phyloP scores from a whole-genome alignment of 108 stramenopile genomes.

The Ochromonas danica region DNA sequence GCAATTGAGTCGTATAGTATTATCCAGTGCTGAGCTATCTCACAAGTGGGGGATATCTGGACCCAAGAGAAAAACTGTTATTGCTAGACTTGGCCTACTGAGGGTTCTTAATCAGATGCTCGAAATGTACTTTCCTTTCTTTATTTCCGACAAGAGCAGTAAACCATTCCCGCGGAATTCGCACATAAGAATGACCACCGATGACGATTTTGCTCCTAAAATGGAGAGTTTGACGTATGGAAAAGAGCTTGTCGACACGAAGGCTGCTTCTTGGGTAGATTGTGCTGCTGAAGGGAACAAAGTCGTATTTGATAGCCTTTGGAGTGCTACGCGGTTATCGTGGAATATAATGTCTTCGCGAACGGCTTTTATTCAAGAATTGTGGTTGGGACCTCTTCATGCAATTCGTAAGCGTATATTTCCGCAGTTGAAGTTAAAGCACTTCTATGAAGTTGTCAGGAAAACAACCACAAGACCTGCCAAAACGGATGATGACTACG shows the following conservation, averaged over 20 bases:
- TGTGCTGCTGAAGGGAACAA: too few relatives aligned
- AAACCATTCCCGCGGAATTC: not conserved
- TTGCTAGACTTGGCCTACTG: constrained; percentile 22
- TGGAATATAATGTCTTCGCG: not conserved
- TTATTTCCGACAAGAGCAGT: not conserved
- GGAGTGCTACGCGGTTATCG: too few relatives aligned
- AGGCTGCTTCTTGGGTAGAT: too few relatives aligned
- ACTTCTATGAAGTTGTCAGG: constrained; percentile 38
- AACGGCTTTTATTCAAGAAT: not conserved
- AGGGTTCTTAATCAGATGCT: constrained; percentile 31
- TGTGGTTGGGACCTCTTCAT: not conserved
- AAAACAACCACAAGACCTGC: constrained; percentile 46
- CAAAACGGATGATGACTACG: constrained; percentile 63
- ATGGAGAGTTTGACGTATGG: too few relatives aligned
- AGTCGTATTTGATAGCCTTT: too few relatives aligned
- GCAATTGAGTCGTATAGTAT: not conserved
- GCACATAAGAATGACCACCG: not conserved
- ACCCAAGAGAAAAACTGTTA: constrained; percentile 26
- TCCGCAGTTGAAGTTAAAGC: constrained; percentile 37
- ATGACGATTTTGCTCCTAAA: not conserved
- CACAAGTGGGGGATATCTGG: constrained; percentile 33
- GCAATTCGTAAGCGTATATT: constrained; percentile 34
- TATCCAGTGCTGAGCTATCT: not conserved
- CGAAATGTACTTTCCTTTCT: constrained; percentile 21
- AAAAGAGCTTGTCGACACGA: too few relatives aligned